A percentile compares a stretch with the other conserved stretches of the same genome.
These are phyloP conservation scores for Gigaspora rosea DNA, from an alignment of 192 early-diverging fungal species.

Conservation along the genomic window DNA sequence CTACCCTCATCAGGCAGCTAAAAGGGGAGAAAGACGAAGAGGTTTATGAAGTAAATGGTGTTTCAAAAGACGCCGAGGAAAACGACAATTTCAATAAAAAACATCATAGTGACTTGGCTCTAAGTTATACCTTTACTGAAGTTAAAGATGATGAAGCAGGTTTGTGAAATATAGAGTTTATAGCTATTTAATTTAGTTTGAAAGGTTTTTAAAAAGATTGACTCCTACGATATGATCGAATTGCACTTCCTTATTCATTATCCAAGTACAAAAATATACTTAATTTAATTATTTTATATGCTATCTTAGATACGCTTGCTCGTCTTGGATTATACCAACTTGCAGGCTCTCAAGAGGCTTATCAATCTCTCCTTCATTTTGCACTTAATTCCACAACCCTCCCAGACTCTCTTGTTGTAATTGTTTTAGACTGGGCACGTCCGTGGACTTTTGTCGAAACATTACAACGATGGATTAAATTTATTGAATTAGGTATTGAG, in stretches of 20 bases:
- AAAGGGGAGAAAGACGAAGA: slow-evolving; percentile 49
- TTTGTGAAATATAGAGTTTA: slow-evolving; percentile 30
- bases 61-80: slow-evolving; percentile 42
- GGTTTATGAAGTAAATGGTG: slow-evolving; percentile 38
- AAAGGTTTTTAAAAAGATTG: too few species aligned
- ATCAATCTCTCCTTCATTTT: slow-evolving; percentile 69
- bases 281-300: background rate
- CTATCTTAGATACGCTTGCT: slow-evolving; percentile 60
- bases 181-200: background rate
- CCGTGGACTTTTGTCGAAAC: slow-evolving; percentile 86
- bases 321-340: slow-evolving; percentile 82
- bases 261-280: background rate
- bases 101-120: slow-evolving; percentile 72
- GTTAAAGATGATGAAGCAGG: slow-evolving; percentile 86
- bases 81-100: slow-evolving; percentile 40
- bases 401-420: slow-evolving; percentile 63
- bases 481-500: slow-evolving; percentile 62
- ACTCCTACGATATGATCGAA: too few species aligned
- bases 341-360: slow-evolving; percentile 66
- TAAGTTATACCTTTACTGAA: slow-evolving; percentile 82
- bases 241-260: background rate
- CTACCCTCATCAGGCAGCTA: slow-evolving; percentile 70
- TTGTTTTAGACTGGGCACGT: slow-evolving; percentile 89
- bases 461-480: slow-evolving; percentile 75
- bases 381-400: slow-evolving; percentile 69